Percentiles rank a stretch among this genome's conserved stretches.
phyloP scores from a whole-genome alignment of 257 asterid genomes.

The Leptodermis oblonga region DNA sequence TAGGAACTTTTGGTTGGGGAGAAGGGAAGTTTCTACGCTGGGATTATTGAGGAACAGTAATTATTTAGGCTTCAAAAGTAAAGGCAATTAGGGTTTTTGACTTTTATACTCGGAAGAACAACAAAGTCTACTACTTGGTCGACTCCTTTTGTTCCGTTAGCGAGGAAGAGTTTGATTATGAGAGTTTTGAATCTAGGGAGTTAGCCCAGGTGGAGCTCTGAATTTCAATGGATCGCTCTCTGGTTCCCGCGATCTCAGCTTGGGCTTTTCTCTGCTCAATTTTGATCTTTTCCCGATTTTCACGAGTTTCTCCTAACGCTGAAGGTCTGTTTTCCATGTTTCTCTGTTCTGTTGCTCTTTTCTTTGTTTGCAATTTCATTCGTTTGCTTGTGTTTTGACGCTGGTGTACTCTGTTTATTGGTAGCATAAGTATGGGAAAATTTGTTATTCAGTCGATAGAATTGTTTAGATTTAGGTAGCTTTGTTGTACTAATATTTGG shows the following conservation, averaged over 20 bases:
- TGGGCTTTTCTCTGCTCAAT: conserved; percentile 37
- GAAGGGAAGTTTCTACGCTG: neutral
- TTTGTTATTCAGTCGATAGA: neutral
- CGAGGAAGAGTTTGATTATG: neutral
- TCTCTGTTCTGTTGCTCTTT: no score
- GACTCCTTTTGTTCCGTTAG: neutral
- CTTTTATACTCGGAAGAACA: neutral
- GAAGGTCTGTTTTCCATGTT: conserved; percentile 70
- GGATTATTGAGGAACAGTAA: neutral
- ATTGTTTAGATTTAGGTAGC: neutral
- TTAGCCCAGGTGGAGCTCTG: conserved; percentile 21
- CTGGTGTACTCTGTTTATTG: neutral
- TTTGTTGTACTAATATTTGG: neutral
- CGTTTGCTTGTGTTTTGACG: conserved; percentile 1
- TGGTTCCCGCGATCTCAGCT: conserved; percentile 39
- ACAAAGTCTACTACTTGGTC: neutral
- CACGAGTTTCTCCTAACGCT: conserved; percentile 57
- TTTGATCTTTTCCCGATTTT: conserved; percentile 32
- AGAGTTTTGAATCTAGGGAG: conserved; percentile 18
- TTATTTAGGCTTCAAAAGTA: neutral
- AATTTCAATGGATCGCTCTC: conserved; percentile 56
- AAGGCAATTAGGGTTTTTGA: conserved; percentile 18
- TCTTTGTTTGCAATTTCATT: conserved; percentile 9
- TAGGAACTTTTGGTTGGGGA: neutral
- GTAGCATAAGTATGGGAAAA: neutral